A percentile compares a stretch with the other conserved stretches of the same genome.
These are phyloP conservation scores for Alternaria rosae DNA, from an alignment of 2,329 filamentous ascomycete genomes.

Conservation along the genomic window DNA sequence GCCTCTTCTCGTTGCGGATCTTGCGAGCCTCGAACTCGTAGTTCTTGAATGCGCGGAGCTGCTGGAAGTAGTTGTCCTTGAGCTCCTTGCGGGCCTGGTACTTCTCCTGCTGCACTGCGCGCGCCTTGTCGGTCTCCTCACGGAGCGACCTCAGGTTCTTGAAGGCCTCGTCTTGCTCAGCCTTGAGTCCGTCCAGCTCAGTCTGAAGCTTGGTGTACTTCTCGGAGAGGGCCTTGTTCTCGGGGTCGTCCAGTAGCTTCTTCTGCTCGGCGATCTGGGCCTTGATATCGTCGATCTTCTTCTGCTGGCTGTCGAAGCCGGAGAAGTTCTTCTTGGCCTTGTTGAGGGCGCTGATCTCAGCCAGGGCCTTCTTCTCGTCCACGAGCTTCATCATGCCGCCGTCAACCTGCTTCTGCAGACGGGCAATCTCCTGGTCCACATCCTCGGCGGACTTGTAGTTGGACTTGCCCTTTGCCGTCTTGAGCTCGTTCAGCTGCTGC, in stretches of 20 bases:
- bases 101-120: conserved; percentile 86
- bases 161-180: conserved; percentile 88
- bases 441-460: conserved; percentile 89
- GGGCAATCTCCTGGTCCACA: conserved; percentile 80
- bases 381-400: conserved; percentile 92
- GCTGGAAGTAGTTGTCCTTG: conserved; percentile 87
- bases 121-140: conserved; percentile 84
- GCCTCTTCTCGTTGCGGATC: conserved; percentile 76
- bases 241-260: conserved; percentile 89
- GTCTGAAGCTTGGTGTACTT: conserved; percentile 84
- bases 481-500: conserved; percentile 84
- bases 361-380: conserved; percentile 93
- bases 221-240: conserved; percentile 85
- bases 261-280: conserved; percentile 87
- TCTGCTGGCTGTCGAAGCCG: conserved; percentile 83
- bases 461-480: conserved; percentile 80
- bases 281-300: conserved; percentile 87
- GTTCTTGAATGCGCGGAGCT: conserved; percentile 80
- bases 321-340: conserved; percentile 93
- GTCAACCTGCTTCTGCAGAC: conserved; percentile 85
- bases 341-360: conserved; percentile 81
- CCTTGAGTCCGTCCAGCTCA: conserved; percentile 89
- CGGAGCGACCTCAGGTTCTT: conserved; percentile 85
- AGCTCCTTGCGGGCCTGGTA: conserved; percentile 81
- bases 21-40: conserved; percentile 86